A percentile compares a stretch with the other conserved stretches of the same genome.
These are phyloP conservation scores for Pichia deserticola DNA, from an alignment of 805 yeast genomes.

Conservation along the genomic window DNA sequence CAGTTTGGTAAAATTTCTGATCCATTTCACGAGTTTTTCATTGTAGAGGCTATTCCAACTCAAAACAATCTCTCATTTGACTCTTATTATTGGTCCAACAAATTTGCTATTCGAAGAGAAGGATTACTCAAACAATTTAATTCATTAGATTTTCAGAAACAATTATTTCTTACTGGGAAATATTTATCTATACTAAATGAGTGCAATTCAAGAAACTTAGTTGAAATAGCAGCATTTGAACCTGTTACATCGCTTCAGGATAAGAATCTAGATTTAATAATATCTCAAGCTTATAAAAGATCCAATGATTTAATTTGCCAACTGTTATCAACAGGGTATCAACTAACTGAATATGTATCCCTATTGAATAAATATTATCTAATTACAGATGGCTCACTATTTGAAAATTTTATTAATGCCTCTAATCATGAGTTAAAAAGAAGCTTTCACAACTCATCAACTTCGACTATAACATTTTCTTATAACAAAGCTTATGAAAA, in stretches of 20 bases:
- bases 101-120: constrained; percentile 65
- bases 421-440: constrained; percentile 48
- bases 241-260: constrained; percentile 24
- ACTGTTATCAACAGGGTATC: constrained; percentile 54
- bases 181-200: constrained; percentile 64
- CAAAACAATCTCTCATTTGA: constrained; percentile 13
- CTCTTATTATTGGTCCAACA: constrained; percentile 67
- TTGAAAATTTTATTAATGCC: constrained; percentile 45
- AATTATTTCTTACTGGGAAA: constrained; percentile 78
- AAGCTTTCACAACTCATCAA: constrained; percentile 18
- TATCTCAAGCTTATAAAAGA: constrained; percentile 54
- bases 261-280: constrained; percentile 38
- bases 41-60: constrained; percentile 33
- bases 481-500: constrained; percentile 15
- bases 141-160: constrained; percentile 45
- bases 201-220: constrained; percentile 16
- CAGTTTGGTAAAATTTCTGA: constrained; percentile 67
- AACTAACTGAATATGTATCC: constrained; percentile 39
- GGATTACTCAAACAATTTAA: constrained; percentile 65
- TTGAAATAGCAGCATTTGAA: neutral
- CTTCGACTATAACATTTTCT: constrained; percentile 28
- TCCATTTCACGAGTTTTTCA: constrained; percentile 74
- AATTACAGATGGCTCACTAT: constrained; percentile 41
- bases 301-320: constrained; percentile 59
- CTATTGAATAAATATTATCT: constrained; percentile 53